Conservation (phyloP, 1,284 basidiomycete genomes). For the Sphagnurus paluster region DNA sequence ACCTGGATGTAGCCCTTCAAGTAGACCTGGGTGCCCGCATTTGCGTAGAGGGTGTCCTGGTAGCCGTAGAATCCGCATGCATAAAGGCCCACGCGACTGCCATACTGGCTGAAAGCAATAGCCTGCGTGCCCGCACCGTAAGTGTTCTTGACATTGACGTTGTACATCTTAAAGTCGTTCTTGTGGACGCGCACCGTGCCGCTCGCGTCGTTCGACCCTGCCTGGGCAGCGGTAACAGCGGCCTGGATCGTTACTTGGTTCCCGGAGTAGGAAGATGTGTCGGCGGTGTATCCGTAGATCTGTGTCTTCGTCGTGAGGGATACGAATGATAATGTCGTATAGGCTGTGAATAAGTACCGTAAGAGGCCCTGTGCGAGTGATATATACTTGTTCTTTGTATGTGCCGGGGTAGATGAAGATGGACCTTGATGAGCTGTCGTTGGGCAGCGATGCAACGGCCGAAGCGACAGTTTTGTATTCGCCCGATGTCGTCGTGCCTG, state of each 20-base stretch:
- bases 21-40: conserved; percentile 50
- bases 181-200: conserved; percentile 56
- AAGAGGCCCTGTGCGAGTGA: conserved; percentile 46
- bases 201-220: conserved; percentile 54
- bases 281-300: conserved; percentile 48
- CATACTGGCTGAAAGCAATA: conserved; percentile 55
- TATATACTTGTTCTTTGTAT: conserved; percentile 53
- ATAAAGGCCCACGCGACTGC: conserved; percentile 49
- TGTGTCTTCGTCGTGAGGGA: conserved; percentile 18
- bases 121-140: conserved; percentile 53
- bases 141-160: conserved; percentile 55
- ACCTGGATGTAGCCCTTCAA: conserved; percentile 49
- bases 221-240: conserved; percentile 38
- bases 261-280: conserved; percentile 34
- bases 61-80: conserved; percentile 53
- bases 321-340: no score
- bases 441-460: conserved; percentile 44
- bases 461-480: conserved; percentile 43
- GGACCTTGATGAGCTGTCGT: conserved; percentile 40
- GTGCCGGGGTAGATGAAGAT: conserved; percentile 59
- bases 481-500: conserved; percentile 40
- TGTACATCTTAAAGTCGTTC: conserved; percentile 53
- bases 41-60: conserved; percentile 45
- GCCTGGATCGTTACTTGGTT: conserved; percentile 48
- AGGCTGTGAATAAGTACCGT: conserved; percentile 19